These are phyloP conservation scores for Gracilaria domingensis DNA, from an alignment of 23 red algal species.

Conservation along the genomic window DNA sequence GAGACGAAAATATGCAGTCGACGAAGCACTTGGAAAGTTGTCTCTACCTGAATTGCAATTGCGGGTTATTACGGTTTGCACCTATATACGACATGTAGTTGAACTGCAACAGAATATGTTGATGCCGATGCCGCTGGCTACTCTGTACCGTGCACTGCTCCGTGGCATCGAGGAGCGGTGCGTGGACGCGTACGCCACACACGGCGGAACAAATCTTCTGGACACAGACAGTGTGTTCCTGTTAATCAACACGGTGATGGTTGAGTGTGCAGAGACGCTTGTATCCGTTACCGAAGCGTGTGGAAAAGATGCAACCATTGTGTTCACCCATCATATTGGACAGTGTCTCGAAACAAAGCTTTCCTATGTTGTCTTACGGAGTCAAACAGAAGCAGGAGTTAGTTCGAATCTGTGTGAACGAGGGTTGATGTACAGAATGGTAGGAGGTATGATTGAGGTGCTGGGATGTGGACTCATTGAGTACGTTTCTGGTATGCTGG, in stretches of 20 bases:
- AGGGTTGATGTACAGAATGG: neutral
- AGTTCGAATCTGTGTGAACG: neutral
- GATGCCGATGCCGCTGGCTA: neutral
- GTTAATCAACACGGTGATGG: neutral
- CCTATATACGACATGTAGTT: slow-evolving; percentile 3
- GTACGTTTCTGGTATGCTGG: slow-evolving; percentile 8
- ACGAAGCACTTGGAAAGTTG: neutral
- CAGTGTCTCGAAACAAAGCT: neutral
- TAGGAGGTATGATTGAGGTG: slow-evolving; percentile 13
- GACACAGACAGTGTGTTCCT: slow-evolving; percentile 15
- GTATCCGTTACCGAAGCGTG: neutral
- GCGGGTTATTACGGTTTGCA: neutral
- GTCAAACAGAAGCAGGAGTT: neutral
- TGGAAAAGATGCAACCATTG: slow-evolving; percentile 19
- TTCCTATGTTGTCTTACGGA: neutral
- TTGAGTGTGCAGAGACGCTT: slow-evolving; percentile 11
- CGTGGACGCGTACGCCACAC: slow-evolving; percentile 5
- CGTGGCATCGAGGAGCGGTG: slow-evolving; percentile 14
- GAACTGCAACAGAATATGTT: neutral
- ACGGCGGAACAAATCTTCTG: neutral
- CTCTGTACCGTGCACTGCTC: neutral
- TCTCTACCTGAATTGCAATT: slow-evolving; percentile 1
- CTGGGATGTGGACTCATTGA: neutral
- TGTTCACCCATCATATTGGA: slow-evolving; percentile 10
- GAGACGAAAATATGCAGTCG: neutral